Percentiles rank a stretch among this genome's conserved stretches.
Conservation (phyloP, 192 early-diverging fungal genomes). For the Backusella parvicylindrica region DNA sequence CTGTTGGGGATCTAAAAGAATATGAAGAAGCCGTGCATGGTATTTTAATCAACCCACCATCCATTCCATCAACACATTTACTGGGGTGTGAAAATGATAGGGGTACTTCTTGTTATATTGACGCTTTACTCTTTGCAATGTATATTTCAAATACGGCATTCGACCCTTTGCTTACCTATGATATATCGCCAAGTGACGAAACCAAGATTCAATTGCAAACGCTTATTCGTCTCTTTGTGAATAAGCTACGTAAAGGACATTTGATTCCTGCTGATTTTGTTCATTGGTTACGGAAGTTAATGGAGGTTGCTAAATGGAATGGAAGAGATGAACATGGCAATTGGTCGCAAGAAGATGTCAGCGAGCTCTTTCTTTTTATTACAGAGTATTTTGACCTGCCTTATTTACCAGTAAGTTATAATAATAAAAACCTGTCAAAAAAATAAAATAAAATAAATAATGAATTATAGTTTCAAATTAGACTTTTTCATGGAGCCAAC, state of each 20-base stretch:
- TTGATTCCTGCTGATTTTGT: constrained; percentile 48
- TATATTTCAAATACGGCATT: constrained; percentile 56
- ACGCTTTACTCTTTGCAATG: constrained; percentile 63
- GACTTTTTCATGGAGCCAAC: constrained; percentile 66
- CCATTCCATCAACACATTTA: background rate
- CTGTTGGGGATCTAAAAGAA: constrained; percentile 19
- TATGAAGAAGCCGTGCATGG: constrained; percentile 36
- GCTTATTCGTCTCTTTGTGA: constrained; percentile 53
- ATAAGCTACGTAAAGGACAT: constrained; percentile 57
- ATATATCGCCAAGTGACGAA: constrained; percentile 16
- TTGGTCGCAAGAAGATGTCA: constrained; percentile 59
- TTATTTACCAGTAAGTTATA: constrained; percentile 55
- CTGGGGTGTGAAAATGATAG: constrained; percentile 60
- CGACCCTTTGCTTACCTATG: constrained; percentile 47
- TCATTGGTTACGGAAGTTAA: constrained; percentile 45
- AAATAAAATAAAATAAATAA: too few relatives aligned
- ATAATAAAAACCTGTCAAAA: background rate
- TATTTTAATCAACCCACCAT: constrained; percentile 13
- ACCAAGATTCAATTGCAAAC: constrained; percentile 44
- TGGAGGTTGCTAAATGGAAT: constrained; percentile 52
- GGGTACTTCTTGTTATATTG: constrained; percentile 65
- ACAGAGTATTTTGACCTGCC: constrained; percentile 62
- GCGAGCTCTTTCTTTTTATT: constrained; percentile 68
- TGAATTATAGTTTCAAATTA: constrained; percentile 43
- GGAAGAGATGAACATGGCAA: constrained; percentile 14